phyloP scores from a whole-genome alignment of 2,329 filamentous ascomycete genomes.

The Aspergillus sp. region DNA sequence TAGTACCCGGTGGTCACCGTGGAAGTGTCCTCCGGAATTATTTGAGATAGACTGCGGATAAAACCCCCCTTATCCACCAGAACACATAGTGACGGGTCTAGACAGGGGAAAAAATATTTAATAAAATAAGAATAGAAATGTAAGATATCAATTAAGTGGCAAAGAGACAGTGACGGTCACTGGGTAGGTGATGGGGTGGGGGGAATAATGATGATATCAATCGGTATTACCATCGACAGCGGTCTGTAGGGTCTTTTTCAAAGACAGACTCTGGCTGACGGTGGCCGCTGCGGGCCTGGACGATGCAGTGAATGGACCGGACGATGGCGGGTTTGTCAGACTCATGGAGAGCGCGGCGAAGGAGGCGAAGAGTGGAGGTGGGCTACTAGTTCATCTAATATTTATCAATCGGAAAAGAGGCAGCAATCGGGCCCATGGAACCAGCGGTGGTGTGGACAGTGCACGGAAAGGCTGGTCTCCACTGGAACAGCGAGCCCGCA shows the following conservation, averaged over 20 bases:
- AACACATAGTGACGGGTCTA: conserved; percentile 12
- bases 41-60: neutral
- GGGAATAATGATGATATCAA: conserved; percentile 16
- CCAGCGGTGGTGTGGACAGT: neutral
- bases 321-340: conserved; percentile 44
- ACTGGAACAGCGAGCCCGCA: conserved; percentile 1
- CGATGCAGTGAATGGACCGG: conserved; percentile 39
- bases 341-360: conserved; percentile 33
- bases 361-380: conserved; percentile 7
- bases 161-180: conserved; percentile 14
- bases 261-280: conserved; percentile 33
- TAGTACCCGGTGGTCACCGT: conserved; percentile 5
- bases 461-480: neutral
- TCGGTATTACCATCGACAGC: conserved; percentile 47
- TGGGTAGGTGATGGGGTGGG: conserved; percentile 6
- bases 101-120: conserved; percentile 4
- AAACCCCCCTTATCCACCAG: conserved; percentile 7
- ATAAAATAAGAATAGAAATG: neutral
- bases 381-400: conserved; percentile 1
- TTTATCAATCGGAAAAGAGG: conserved; percentile 1
- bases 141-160: conserved; percentile 3
- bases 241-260: conserved; percentile 45
- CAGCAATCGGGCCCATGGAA: neutral
- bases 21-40: neutral
- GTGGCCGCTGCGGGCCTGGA: conserved; percentile 33